These are phyloP conservation scores for Pholiota microspora DNA, from an alignment of 768 basidiomycete species.

Conservation along the genomic window DNA sequence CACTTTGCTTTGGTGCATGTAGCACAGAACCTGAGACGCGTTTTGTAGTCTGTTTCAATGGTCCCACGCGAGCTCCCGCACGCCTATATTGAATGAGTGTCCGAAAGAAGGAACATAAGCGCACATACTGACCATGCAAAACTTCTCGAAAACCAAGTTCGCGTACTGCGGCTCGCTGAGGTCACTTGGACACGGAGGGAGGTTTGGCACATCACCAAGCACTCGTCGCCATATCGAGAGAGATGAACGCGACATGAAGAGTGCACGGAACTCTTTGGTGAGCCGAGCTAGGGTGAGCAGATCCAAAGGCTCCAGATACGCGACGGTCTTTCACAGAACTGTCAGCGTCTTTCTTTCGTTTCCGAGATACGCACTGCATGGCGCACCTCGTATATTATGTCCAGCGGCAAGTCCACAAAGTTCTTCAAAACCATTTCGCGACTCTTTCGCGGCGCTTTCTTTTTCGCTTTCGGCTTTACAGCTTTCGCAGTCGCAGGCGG, in stretches of 20 bases:
- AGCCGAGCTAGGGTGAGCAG: conserved; percentile 35
- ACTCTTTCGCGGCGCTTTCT: background rate
- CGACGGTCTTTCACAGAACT: conserved; percentile 10
- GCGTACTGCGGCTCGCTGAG: conserved; percentile 23
- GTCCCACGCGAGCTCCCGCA: conserved; percentile 1
- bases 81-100: background rate
- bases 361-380: background rate
- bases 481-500: background rate
- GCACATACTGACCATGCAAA: conserved; percentile 17
- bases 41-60: conserved; percentile 3
- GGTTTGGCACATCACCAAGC: conserved; percentile 6
- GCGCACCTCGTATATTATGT: conserved; percentile 10
- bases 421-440: conserved; percentile 1
- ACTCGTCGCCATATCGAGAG: conserved; percentile 20
- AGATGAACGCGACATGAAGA: conserved; percentile 26
- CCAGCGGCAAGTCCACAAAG: conserved; percentile 9
- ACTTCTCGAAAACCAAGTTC: conserved; percentile 19
- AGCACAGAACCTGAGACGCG: conserved; percentile 5
- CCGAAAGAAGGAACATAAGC: background rate
- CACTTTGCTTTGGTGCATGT: conserved; percentile 8
- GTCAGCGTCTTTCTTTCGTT: background rate
- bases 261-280: conserved; percentile 27
- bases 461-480: background rate
- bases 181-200: conserved; percentile 22
- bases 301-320: conserved; percentile 33